phyloP scores from a whole-genome alignment of 495 filamentous ascomycete genomes.

The Massariosphaeria phaeospora region DNA sequence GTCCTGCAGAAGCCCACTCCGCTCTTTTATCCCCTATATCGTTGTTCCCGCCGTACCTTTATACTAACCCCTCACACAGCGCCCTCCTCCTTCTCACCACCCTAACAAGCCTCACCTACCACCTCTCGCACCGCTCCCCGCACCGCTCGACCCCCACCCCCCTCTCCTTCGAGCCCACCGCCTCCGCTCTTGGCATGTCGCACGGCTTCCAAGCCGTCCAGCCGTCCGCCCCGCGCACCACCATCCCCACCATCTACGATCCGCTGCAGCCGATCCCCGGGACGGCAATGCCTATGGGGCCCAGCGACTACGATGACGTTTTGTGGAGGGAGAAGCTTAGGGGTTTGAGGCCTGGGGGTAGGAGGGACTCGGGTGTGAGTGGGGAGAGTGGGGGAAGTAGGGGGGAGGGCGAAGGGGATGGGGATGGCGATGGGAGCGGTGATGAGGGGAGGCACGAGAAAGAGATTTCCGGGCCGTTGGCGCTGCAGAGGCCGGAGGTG shows the following conservation, averaged over 20 bases:
- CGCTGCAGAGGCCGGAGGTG: slow-evolving; percentile 14
- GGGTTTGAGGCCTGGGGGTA: background rate
- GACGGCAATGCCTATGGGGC: background rate
- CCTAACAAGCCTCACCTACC: background rate
- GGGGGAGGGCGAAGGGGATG: slow-evolving; percentile 1
- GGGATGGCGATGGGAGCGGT: background rate
- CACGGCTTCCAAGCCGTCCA: slow-evolving; percentile 18
- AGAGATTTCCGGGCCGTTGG: slow-evolving; percentile 20
- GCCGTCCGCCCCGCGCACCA: background rate
- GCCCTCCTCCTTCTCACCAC: slow-evolving; percentile 8
- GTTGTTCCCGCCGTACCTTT: background rate
- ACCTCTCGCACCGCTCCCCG: background rate
- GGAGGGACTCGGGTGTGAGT: background rate
- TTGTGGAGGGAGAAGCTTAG: slow-evolving; percentile 2
- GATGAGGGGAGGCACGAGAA: background rate
- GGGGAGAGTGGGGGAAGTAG: background rate
- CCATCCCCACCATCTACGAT: slow-evolving; percentile 20
- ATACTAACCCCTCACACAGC: background rate
- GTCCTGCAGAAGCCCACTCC: background rate
- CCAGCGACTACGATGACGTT: slow-evolving; percentile 10
- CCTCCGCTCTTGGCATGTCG: slow-evolving; percentile 22
- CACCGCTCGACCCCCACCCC: too few species aligned
- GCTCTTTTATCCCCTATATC: too few species aligned
- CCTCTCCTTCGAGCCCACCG: slow-evolving; percentile 19
- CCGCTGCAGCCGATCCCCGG: slow-evolving; percentile 13